These are phyloP conservation scores for Rhizopus stolonifer DNA, from an alignment of 371 early-diverging fungal genomes.

Conservation along the genomic window DNA sequence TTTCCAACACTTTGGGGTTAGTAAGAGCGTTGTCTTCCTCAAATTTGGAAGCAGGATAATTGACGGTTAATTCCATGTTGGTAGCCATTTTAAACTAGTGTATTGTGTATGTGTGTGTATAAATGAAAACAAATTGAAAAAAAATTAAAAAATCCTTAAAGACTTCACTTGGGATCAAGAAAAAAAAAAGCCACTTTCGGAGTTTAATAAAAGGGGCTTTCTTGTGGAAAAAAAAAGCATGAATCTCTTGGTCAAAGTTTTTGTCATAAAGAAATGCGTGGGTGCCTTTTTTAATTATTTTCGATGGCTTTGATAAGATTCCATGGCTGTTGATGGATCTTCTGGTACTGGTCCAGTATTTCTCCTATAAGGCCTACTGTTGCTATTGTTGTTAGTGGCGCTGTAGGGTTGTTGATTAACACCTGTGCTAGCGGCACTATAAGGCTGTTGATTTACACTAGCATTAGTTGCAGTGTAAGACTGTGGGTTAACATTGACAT, in stretches of 20 bases:
- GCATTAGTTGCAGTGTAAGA: too few relatives aligned
- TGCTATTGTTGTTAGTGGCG: not conserved
- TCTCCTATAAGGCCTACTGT: not conserved
- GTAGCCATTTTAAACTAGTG: constrained; percentile 7
- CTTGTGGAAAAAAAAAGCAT: too few relatives aligned
- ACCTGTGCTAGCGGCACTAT: not conserved
- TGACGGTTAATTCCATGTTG: constrained; percentile 37
- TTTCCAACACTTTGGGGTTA: constrained; percentile 66
- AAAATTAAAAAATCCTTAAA: too few relatives aligned
- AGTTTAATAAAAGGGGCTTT: too few relatives aligned
- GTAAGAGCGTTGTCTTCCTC: constrained; percentile 66
- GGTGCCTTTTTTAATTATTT: too few relatives aligned
- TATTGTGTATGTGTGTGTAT: too few relatives aligned
- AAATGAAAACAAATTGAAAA: too few relatives aligned
- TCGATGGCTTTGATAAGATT: not conserved
- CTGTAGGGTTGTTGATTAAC: not conserved
- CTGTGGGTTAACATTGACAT: too few relatives aligned
- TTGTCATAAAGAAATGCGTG: too few relatives aligned
- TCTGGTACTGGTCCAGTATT: not conserved
- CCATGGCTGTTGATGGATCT: constrained; percentile 1
- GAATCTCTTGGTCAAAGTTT: too few relatives aligned
- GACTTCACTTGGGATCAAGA: too few relatives aligned
- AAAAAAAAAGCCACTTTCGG: too few relatives aligned
- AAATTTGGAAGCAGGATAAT: constrained; percentile 53
- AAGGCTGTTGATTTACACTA: not conserved